Evolutionary conservation across 768 basidiomycete genomes (phyloP), one percentile per base, ranked within the genome.

Genomic region (Strobilomyces dryophilus): DNA sequence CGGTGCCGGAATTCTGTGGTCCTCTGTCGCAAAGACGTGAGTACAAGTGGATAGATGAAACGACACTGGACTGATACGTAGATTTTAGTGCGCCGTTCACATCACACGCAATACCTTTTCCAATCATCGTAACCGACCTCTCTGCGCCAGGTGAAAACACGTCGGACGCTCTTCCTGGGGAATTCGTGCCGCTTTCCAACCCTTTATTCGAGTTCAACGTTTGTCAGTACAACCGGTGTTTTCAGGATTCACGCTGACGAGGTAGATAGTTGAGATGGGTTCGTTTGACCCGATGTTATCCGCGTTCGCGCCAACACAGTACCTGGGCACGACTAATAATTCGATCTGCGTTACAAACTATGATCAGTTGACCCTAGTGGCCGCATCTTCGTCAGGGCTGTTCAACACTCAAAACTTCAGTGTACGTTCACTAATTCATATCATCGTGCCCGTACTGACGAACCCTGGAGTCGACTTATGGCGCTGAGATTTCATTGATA

Each of bases 291-390:
- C 74, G 47, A 70, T 70, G 39, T 61, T 75, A 7, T 73, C 77
- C 1, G 78, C 79, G 3, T 80, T 79, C 49, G 72, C 73, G 7
- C 71, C 74, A 0, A 66, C 75, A 32, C 70, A 76, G 55, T 75
- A 77, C 43, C 59, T 79, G 21, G 81, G 81, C 2, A 70, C 70
- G 26, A 62, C 49, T 7, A 73, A 73, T 37, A 55, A 52, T 11
- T 66, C 52, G 24, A 36, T 65, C 32, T 74, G 72, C 18, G 39
- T 72, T 8, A 64, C 67, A 3, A 69, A 70, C 37, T 73, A 66
- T 46, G 73, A 73, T n/a, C 72, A 74, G 39, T 60, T 55, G 0
- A 45, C 67, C 3, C 52, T 69, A 17, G 66, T 79, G 15, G 65
- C 74, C 18, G 79, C 74, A 5, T 69, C 74, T 0, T 79, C 77